Base-by-base conservation (phyloP, 2,329 filamentous ascomycete genomes). In the Cytospora leucostoma region DNA sequence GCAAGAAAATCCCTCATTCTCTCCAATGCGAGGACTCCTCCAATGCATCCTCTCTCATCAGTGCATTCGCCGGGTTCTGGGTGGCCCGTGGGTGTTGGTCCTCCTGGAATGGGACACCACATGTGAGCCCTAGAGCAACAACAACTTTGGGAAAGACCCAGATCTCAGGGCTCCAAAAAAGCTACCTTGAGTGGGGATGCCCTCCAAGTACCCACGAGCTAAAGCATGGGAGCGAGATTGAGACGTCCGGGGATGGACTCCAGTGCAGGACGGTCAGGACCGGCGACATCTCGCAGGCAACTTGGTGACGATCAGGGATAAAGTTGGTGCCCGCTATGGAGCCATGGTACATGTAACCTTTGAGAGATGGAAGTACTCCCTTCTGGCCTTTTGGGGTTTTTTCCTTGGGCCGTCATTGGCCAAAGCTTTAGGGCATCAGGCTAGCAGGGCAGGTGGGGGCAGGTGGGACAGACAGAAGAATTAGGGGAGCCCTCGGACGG, bases 1-100 rank as follows among this genome's bases (percentile, higher is more conserved):
- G 56, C 50, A 49, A 50, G 38, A 59, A 61, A 61, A 61, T 61
- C 51, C 59, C 59, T 61, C 59, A 61, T 50, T n/a, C 17, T 7
- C 44, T 47, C 44, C 27, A 27, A 27, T 27, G 27, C 27, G 27
- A 27, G 27, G 27, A 47, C 8, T n/a, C 40, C 40, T n/a, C 7
- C 50, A 52, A 60, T 54, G 49, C 57, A 59, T 59, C 57, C 49
- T 17, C 17, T 35, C n/a, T 38, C n/a, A 53, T n/a, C 51, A 19
- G 19, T 38, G 50, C 51, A 55, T 21, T 47, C 51, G 54, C 54
- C 53, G 59, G 50, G 54, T 17, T 27, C 57, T n/a, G 44, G 51
- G 33, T 34, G 32, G 17, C 4, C 27, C 4, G 27, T 27, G 27
- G 27, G 27, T 27, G 27, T 53, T 33, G 51, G 51, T 47, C 44